Conservation (phyloP, 129 eudicot genomes). For the Heracleum sosnowskyi region DNA sequence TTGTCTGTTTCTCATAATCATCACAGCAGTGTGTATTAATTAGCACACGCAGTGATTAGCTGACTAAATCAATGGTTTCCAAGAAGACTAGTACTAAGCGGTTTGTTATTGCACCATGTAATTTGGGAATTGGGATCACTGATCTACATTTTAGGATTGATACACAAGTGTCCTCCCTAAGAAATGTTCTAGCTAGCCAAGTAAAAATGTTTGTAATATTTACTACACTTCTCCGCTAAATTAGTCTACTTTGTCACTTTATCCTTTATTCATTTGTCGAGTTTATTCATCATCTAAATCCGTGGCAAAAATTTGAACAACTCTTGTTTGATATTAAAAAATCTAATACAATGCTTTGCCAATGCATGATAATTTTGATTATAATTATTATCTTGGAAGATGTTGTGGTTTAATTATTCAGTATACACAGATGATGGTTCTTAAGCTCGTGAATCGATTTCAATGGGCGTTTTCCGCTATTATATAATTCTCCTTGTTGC, state of each 20-base stretch:
- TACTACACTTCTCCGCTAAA: neutral
- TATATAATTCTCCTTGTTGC: neutral
- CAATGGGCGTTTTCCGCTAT: conserved; percentile 12
- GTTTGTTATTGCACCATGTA: neutral
- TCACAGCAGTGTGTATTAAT: too few relatives aligned
- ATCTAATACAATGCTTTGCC: neutral
- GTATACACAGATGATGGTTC: neutral
- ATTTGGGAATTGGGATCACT: neutral
- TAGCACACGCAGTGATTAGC: neutral
- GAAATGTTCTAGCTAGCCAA: neutral
- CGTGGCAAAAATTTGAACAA: neutral
- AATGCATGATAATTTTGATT: neutral
- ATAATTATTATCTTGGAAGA: neutral
- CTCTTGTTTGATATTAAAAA: too few relatives aligned
- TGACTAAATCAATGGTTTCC: neutral
- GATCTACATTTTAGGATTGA: neutral
- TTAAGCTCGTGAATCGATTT: neutral
- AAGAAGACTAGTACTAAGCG: neutral
- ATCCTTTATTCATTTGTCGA: neutral
- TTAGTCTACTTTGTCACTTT: neutral
- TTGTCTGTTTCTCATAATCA: too few relatives aligned
- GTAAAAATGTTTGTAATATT: neutral
- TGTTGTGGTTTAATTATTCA: neutral
- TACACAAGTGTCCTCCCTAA: neutral
- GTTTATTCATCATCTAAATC: neutral